Percentiles rank a stretch among this genome's conserved stretches.
Conservation (phyloP, 495 filamentous ascomycete genomes). For the Penicillium ochrochloron region DNA sequence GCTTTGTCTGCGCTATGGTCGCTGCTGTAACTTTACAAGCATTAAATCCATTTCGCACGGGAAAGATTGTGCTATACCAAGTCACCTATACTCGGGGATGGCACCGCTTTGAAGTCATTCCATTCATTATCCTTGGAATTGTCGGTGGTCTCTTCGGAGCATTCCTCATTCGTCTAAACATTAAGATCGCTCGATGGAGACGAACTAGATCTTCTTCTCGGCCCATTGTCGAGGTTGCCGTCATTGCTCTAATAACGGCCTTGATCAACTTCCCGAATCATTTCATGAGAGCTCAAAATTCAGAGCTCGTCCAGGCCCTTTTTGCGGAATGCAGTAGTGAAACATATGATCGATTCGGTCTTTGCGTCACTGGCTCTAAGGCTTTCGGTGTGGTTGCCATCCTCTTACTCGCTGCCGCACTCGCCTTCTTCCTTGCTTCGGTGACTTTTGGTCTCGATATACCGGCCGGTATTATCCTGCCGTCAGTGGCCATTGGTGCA, state of each 20-base stretch:
- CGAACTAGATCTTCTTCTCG: slow-evolving; percentile 58
- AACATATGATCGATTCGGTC: slow-evolving; percentile 79
- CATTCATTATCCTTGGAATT: slow-evolving; percentile 85
- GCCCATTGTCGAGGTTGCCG: slow-evolving; percentile 76
- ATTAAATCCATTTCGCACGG: slow-evolving; percentile 92
- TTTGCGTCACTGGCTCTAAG: slow-evolving; percentile 77
- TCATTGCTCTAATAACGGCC: slow-evolving; percentile 78
- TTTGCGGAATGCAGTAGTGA: slow-evolving; percentile 87
- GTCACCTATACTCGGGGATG: slow-evolving; percentile 91
- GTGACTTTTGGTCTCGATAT: slow-evolving; percentile 97
- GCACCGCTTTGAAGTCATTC: slow-evolving; percentile 94
- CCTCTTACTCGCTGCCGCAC: slow-evolving; percentile 74
- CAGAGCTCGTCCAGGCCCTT: slow-evolving; percentile 87
- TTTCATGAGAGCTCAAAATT: slow-evolving; percentile 91
- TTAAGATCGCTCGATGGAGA: slow-evolving; percentile 83
- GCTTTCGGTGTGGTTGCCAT: slow-evolving; percentile 77
- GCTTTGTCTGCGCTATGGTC: slow-evolving; percentile 98
- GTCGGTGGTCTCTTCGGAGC: slow-evolving; percentile 91
- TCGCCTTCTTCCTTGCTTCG: slow-evolving; percentile 84
- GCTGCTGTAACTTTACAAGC: slow-evolving; percentile 92
- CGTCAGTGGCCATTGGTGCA: slow-evolving; percentile 96
- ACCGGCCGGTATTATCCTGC: slow-evolving; percentile 93
- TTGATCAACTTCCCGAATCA: slow-evolving; percentile 92
- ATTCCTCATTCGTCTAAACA: slow-evolving; percentile 92
- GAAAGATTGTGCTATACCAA: slow-evolving; percentile 95